Base-by-base conservation (phyloP, 2,329 filamentous ascomycete genomes). In the Peltaster fructicola region DNA sequence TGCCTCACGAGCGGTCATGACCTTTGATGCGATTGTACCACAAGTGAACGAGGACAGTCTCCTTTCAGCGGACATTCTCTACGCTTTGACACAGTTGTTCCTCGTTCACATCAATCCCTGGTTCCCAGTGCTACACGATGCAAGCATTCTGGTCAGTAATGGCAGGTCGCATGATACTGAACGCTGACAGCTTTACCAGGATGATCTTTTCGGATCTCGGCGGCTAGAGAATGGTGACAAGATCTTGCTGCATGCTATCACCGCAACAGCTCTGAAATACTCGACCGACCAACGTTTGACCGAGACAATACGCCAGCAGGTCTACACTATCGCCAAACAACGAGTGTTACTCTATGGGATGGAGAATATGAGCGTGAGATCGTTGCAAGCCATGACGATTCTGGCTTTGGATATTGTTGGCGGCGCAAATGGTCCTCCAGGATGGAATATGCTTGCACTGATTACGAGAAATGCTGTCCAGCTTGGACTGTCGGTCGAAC, bases 391-490 rank as follows among this genome's bases (percentile, higher is more conserved):
- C 4, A 57, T 92, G 5, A 79, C 91, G 2, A 88, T 92, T 24
- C 57, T 92, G 4, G 79, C 82, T 0, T 54, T 92, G 7, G 82
- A 92, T 43, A 63, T 91, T 13, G 74, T 81, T 15, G 84, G 84
- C 6, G 78, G 68, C 39, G 82, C 81, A 17, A 91, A 92, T 45
- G 84, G 84, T 0, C 82, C 82, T 2, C 81, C 82, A 0, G 82
- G 80, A 3, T 91, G 82, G 82, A 91, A 91, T 43, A 64, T 92
- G 30, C 69, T 92, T 49, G 82, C 84, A 5, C 55, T 92, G 24
- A 90, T 92, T 33, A 84, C 81, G 2, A 68, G 84, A 11, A 82
- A 79, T 5, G 80, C 90, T 2, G 81, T 92, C 2, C 82, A 92
- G 47, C 58, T 92, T 1, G 84, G 84, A 0, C 55, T 93, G 14